A percentile compares a stretch with the other conserved stretches of the same genome.
These are phyloP conservation scores for Saturnispora gosingensis DNA, from an alignment of 805 yeast species.

Conservation along the genomic window DNA sequence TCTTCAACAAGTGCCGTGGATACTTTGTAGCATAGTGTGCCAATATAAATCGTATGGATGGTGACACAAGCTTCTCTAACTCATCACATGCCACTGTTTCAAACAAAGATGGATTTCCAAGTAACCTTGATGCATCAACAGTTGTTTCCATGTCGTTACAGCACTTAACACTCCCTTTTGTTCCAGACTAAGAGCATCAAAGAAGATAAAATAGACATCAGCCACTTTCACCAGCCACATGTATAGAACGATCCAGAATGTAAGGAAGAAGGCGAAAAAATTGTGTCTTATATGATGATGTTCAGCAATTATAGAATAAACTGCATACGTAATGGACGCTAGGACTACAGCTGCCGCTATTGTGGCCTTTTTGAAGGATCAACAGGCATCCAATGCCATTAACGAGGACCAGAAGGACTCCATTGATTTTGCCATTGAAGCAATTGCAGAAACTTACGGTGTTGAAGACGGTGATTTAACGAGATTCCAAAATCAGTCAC, in stretches of 20 bases:
- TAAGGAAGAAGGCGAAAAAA: background rate
- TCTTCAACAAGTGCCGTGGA: slow-evolving; percentile 56
- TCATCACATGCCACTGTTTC: slow-evolving; percentile 80
- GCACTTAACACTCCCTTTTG: background rate
- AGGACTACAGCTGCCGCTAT: slow-evolving; percentile 66
- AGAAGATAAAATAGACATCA: background rate
- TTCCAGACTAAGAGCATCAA: background rate
- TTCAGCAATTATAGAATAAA: background rate
- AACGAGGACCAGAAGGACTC: slow-evolving; percentile 79
- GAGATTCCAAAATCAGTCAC: slow-evolving; percentile 31
- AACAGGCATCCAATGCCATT: slow-evolving; percentile 36
- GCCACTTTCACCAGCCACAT: background rate
- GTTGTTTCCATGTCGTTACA: slow-evolving; percentile 33
- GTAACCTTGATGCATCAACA: slow-evolving; percentile 62
- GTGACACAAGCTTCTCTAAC: slow-evolving; percentile 66
- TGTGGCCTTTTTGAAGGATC: slow-evolving; percentile 52
- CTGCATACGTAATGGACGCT: slow-evolving; percentile 19
- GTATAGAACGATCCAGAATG: background rate
- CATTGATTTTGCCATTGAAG: slow-evolving; percentile 86
- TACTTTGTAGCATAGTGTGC: slow-evolving; percentile 72
- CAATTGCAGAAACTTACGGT: slow-evolving; percentile 79
- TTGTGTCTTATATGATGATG: slow-evolving; percentile 25
- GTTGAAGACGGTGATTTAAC: slow-evolving; percentile 42
- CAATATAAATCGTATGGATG: slow-evolving; percentile 70
- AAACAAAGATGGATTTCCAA: slow-evolving; percentile 76